Conservation (phyloP, 1,139 yeast species). For the Magnusiomyces sp. region DNA sequence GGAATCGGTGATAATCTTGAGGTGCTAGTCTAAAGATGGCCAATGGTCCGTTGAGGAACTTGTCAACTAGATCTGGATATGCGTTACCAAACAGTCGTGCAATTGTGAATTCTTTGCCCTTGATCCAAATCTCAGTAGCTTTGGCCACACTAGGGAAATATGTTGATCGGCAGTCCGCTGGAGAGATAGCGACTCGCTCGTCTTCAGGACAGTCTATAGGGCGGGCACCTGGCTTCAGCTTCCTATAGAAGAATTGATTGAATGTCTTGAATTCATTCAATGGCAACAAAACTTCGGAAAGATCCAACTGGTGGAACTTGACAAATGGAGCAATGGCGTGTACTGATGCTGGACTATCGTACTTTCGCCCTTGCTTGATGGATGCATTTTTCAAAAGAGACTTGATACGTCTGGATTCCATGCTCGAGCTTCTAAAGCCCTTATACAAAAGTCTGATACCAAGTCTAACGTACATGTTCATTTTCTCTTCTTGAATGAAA, state of each 20-base stretch:
- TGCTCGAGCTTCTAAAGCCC: constrained; percentile 46
- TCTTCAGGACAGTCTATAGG: constrained; percentile 51
- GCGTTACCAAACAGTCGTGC: constrained; percentile 54
- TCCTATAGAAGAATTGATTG: constrained; percentile 83
- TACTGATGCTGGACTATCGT: constrained; percentile 61
- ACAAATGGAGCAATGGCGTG: constrained; percentile 69
- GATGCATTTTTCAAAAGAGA: constrained; percentile 55
- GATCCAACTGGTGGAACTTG: constrained; percentile 67
- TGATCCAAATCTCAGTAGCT: constrained; percentile 83
- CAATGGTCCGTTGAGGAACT: constrained; percentile 49
- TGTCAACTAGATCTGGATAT: constrained; percentile 41
- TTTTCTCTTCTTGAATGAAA: constrained; percentile 79
- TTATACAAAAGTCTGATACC: constrained; percentile 81
- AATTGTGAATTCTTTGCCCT: constrained; percentile 71
- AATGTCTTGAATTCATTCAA: constrained; percentile 54
- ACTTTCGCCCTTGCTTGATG: constrained; percentile 74
- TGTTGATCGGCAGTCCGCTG: constrained; percentile 85
- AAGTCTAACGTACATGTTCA: constrained; percentile 78
- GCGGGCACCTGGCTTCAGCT: constrained; percentile 63
- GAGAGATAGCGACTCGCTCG: constrained; percentile 51
- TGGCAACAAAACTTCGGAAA: constrained; percentile 54
- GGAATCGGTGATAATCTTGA: constrained; percentile 94
- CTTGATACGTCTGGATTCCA: constrained; percentile 52
- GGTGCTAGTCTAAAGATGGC: constrained; percentile 89
- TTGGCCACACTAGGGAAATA: constrained; percentile 52